These are phyloP conservation scores for Calonectria multiphialidica DNA, from an alignment of 2,329 filamentous ascomycete genomes.

Conservation along the genomic window DNA sequence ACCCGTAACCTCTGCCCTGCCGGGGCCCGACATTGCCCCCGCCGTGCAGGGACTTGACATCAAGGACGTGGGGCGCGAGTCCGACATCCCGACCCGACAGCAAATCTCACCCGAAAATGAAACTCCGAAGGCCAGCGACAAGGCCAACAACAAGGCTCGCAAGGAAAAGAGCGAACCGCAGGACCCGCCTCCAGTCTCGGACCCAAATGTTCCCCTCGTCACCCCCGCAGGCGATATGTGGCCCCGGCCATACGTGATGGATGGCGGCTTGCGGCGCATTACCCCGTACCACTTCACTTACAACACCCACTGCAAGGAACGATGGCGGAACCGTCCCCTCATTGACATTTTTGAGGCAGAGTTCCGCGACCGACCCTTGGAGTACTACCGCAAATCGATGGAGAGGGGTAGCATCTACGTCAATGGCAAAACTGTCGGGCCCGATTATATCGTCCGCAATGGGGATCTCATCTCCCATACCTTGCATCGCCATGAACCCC, in stretches of 20 bases:
- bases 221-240: conserved; percentile 54
- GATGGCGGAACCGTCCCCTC: conserved; percentile 86
- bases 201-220: conserved; percentile 42
- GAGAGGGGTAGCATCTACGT: conserved; percentile 82
- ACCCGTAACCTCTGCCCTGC: conserved; percentile 17
- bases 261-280: conserved; percentile 86
- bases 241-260: conserved; percentile 82
- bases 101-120: conserved; percentile 24
- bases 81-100: conserved; percentile 24
- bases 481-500: conserved; percentile 94
- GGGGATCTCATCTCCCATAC: conserved; percentile 94
- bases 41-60: conserved; percentile 35
- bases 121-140: not conserved
- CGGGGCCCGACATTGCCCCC: conserved; percentile 26
- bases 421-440: conserved; percentile 78
- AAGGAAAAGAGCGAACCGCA: conserved; percentile 30
- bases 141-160: not conserved
- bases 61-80: conserved; percentile 21
- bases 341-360: conserved; percentile 92
- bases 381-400: conserved; percentile 92
- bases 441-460: conserved; percentile 82
- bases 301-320: conserved; percentile 93
- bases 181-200: conserved; percentile 33
- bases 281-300: conserved; percentile 93
- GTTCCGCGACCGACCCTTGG: conserved; percentile 87